A percentile compares a stretch with the other conserved stretches of the same genome.
Evolutionary conservation across 345 rosid species (phyloP).

Genomic region (Corchorus olitorius): DNA sequence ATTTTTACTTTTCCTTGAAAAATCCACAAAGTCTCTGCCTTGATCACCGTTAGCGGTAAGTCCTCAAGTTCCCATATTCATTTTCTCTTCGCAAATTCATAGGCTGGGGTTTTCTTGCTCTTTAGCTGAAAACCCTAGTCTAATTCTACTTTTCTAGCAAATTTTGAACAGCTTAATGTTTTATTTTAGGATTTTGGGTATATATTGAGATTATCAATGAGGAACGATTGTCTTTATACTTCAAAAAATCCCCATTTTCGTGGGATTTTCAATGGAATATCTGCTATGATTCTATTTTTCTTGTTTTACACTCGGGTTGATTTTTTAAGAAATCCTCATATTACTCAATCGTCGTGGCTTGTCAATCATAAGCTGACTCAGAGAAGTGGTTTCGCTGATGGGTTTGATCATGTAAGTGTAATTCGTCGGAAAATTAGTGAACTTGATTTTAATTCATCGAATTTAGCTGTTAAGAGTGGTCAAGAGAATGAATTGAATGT

Average conservation of each 20-base stretch:
- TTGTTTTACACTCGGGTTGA: constrained; percentile 39
- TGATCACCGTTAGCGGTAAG: not conserved
- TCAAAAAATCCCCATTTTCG: constrained; percentile 37
- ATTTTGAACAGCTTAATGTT: not conserved
- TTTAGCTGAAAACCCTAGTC: constrained; percentile 37
- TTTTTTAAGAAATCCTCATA: constrained; percentile 32
- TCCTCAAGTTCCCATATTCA: not conserved
- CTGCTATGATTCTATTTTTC: constrained; percentile 35
- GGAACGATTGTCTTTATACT: constrained; percentile 20
- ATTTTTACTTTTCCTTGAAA: not conserved
- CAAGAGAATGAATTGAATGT: constrained; percentile 29
- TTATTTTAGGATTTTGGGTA: not conserved
- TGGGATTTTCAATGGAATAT: constrained; percentile 45
- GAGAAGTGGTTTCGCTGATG: constrained; percentile 16
- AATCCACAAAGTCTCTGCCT: not conserved
- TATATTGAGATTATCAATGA: not conserved
- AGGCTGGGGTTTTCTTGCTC: constrained; percentile 30
- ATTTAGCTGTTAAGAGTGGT: constrained; percentile 23
- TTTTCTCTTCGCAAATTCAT: not conserved
- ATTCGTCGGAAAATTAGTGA: constrained; percentile 35
- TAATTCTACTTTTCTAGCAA: not conserved
- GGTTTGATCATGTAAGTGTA: constrained; percentile 29
- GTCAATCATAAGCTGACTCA: constrained; percentile 19
- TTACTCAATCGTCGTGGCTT: constrained; percentile 30
- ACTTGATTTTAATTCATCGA: constrained; percentile 24